phyloP scores from a whole-genome alignment of 2,329 filamentous ascomycete genomes.

The Fusarium coicis region DNA sequence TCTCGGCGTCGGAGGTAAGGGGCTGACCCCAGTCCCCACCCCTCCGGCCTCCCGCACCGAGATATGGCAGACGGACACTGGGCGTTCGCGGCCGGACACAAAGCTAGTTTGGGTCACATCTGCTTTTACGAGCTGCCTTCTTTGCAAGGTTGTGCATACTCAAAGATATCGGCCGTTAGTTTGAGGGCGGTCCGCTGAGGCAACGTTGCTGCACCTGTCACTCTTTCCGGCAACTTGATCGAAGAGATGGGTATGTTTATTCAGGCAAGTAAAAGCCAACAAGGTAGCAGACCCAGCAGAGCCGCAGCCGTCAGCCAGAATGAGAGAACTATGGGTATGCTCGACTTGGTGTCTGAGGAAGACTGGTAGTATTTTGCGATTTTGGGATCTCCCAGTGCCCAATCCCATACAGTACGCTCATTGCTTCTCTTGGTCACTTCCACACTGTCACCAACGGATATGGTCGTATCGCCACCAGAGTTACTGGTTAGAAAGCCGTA shows the following conservation, averaged over 20 bases:
- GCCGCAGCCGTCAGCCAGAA: slow-evolving; percentile 30
- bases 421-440: slow-evolving; percentile 60
- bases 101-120: slow-evolving; percentile 9
- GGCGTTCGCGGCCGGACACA: slow-evolving; percentile 17
- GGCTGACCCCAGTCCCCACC: slow-evolving; percentile 8
- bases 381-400: slow-evolving; percentile 51
- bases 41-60: slow-evolving; percentile 30
- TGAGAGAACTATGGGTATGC: slow-evolving; percentile 22
- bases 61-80: slow-evolving; percentile 27
- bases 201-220: slow-evolving; percentile 10
- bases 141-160: neutral
- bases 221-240: neutral
- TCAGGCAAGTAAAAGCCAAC: slow-evolving; percentile 31
- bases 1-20: slow-evolving; percentile 27
- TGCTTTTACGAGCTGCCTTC: slow-evolving; percentile 2
- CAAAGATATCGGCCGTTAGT: neutral
- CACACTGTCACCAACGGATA: slow-evolving; percentile 60
- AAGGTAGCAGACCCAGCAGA: slow-evolving; percentile 28
- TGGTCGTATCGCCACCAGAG: slow-evolving; percentile 35
- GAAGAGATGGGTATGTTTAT: slow-evolving; percentile 2
- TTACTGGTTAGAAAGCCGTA: slow-evolving; percentile 69
- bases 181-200: slow-evolving; percentile 1
- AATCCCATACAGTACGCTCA: slow-evolving; percentile 65
- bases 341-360: slow-evolving; percentile 8
- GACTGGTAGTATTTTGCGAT: slow-evolving; percentile 43